phyloP scores from a whole-genome alignment of 345 rosid genomes.

The Eucalyptus shirleyi region DNA sequence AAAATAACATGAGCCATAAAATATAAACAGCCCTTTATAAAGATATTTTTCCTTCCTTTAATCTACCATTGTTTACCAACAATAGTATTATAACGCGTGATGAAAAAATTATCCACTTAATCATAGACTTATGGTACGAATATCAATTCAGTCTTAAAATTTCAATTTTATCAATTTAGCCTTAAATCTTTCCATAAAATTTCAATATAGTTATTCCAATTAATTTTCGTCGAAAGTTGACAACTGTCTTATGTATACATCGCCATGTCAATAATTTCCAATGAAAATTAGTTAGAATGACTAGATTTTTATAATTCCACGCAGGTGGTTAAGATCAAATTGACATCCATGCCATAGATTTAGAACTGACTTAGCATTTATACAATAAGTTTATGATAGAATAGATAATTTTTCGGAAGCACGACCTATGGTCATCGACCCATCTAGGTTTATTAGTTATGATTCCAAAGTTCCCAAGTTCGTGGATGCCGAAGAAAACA shows the following conservation, averaged over 20 bases:
- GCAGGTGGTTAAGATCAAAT: too few relatives aligned
- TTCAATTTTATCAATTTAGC: not conserved
- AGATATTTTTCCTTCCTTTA: not conserved
- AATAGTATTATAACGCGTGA: not conserved
- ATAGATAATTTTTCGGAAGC: accelerated
- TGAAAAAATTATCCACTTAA: not conserved
- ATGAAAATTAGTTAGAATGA: not conserved
- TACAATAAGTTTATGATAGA: not conserved
- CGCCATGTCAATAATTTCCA: too few relatives aligned
- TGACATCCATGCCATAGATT: not conserved
- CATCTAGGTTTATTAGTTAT: not conserved
- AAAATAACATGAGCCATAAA: not conserved
- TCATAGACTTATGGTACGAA: not conserved
- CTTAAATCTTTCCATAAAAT: not conserved
- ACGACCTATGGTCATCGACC: not conserved
- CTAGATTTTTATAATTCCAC: too few relatives aligned
- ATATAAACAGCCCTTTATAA: not conserved
- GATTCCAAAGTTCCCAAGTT: not conserved
- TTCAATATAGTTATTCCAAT: not conserved
- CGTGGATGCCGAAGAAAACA: not conserved
- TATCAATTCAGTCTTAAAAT: not conserved
- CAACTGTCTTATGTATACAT: not conserved
- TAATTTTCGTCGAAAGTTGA: not conserved
- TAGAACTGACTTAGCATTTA: accelerated
- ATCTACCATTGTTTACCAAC: not conserved